Evolutionary conservation across 2,329 filamentous ascomycete genomes (phyloP).

Genomic region (Botrytis elliptica): DNA sequence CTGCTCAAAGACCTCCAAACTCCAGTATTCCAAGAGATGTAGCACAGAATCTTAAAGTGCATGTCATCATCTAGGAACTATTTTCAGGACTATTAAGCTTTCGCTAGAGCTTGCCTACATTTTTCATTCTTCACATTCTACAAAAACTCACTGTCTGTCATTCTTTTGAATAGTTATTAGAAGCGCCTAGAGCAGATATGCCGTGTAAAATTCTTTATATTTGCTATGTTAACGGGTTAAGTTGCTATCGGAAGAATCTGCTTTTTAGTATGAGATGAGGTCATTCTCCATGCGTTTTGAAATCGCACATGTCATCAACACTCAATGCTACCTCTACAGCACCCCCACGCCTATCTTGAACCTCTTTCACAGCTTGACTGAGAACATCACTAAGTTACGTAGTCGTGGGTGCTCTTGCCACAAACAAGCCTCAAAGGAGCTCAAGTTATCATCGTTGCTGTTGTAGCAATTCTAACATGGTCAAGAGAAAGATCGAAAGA

Average conservation of each 20-base stretch:
- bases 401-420: neutral
- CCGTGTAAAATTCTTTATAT: neutral
- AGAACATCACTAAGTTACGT: neutral
- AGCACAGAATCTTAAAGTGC: neutral
- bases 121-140: neutral
- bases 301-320: slow-evolving; percentile 3
- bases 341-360: neutral
- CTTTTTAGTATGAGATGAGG: too few species aligned
- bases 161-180: neutral
- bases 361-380: neutral
- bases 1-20: neutral
- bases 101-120: neutral
- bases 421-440: neutral
- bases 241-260: neutral
- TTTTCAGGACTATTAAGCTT: neutral
- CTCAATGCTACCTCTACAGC: neutral
- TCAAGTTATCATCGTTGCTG: neutral
- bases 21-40: neutral
- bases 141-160: neutral
- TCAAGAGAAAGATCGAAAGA: neutral
- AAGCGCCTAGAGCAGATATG: neutral
- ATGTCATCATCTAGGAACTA: neutral
- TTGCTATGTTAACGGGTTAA: neutral
- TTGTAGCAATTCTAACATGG: neutral
- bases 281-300: neutral